Evolutionary conservation across 495 filamentous ascomycete species (phyloP).

Genomic region (Neurospora sp.): DNA sequence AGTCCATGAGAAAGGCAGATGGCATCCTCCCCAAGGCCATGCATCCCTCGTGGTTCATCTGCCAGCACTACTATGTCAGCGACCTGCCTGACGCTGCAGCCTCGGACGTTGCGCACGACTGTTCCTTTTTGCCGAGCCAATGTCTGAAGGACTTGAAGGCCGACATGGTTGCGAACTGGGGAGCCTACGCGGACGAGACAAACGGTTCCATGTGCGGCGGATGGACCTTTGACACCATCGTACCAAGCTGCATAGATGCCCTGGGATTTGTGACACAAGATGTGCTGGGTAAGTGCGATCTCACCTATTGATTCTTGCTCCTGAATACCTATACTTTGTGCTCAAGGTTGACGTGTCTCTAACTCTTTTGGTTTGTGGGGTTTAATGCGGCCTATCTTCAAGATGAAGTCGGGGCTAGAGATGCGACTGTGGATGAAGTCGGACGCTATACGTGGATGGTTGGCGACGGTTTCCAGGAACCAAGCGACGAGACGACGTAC

Average conservation of each 20-base stretch:
- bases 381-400: background rate
- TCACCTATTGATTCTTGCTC: too few species aligned
- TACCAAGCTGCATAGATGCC: background rate
- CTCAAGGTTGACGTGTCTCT: background rate
- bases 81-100: background rate
- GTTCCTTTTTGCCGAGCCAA: background rate
- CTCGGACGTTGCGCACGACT: background rate
- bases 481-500: background rate
- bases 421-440: background rate
- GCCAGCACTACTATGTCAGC: background rate
- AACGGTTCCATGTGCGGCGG: background rate
- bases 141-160: background rate
- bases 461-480: background rate
- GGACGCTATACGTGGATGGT: background rate
- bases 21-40: background rate
- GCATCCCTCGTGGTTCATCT: background rate
- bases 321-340: too few species aligned
- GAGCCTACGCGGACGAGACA: background rate
- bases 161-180: background rate
- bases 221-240: background rate
- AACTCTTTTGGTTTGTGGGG: background rate
- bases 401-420: background rate
- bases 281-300: background rate
- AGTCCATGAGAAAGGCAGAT: background rate
- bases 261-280: background rate